These are phyloP conservation scores for Fragosphaeria purpurea DNA, from an alignment of 2,329 filamentous ascomycete species.

Conservation along the genomic window DNA sequence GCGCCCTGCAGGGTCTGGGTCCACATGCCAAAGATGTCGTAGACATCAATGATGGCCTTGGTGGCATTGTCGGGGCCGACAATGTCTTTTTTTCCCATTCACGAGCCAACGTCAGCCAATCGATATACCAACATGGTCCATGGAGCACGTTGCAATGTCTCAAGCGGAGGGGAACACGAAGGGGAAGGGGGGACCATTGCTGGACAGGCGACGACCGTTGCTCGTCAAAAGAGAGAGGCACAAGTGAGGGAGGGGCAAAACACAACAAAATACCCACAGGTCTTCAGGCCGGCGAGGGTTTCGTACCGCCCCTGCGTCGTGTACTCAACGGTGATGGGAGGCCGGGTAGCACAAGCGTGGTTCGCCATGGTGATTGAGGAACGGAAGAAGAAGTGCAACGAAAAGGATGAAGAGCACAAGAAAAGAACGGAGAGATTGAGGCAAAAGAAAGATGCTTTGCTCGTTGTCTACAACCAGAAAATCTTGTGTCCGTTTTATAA, in stretches of 20 bases:
- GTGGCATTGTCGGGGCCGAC: slow-evolving; percentile 23
- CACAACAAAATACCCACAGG: slow-evolving; percentile 23
- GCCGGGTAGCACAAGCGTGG: slow-evolving; percentile 22
- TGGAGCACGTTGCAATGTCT: no score
- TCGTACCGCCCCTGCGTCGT: slow-evolving; percentile 30
- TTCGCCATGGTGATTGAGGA: slow-evolving; percentile 12
- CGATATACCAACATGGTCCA: no score
- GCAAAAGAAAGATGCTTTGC: no score
- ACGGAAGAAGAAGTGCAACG: neutral
- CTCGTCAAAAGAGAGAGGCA: neutral
- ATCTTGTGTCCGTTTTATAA: no score
- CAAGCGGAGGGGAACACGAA: slow-evolving; percentile 2
- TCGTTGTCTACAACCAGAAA: no score
- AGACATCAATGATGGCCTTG: slow-evolving; percentile 32
- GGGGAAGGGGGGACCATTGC: neutral
- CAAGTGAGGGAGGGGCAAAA: neutral
- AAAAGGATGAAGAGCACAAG: neutral
- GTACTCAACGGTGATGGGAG: slow-evolving; percentile 30
- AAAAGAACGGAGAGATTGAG: neutral
- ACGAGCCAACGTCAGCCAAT: no score
- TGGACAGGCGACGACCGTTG: neutral
- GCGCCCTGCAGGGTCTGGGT: slow-evolving; percentile 38
- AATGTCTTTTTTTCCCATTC: slow-evolving; percentile 20
- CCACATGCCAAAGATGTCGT: slow-evolving; percentile 37
- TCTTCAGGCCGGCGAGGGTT: slow-evolving; percentile 29